Evolutionary conservation across 2,329 filamentous ascomycete genomes (phyloP).

Genomic region (Fusarium succisae): DNA sequence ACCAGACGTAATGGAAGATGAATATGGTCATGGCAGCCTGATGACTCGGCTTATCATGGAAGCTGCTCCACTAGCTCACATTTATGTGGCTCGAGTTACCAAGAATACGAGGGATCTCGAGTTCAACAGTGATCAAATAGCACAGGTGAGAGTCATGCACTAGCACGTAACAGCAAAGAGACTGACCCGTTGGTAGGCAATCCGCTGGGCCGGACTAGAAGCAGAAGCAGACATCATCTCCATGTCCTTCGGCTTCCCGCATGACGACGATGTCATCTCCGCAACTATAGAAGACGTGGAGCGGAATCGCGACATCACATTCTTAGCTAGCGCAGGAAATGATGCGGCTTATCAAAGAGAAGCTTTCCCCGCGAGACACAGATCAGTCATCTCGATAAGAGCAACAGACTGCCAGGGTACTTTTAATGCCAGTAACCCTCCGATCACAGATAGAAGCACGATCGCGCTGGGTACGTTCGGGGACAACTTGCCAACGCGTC

Average conservation of each 20-base stretch:
- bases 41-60: background rate
- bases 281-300: background rate
- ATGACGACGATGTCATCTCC: background rate
- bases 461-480: background rate
- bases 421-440: rapidly evolving
- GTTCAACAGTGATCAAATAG: background rate
- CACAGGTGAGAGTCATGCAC: background rate
- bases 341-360: background rate
- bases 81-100: background rate
- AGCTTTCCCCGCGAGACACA: background rate
- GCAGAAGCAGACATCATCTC: background rate
- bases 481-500: background rate
- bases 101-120: rapidly evolving
- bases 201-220: rapidly evolving
- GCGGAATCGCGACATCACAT: background rate
- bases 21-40: background rate
- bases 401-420: background rate
- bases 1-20: rapidly evolving
- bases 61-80: background rate
- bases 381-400: background rate
- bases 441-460: background rate
- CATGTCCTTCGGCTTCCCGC: background rate
- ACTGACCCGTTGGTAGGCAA: background rate
- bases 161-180: too few species aligned
- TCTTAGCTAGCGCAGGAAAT: background rate